These are phyloP conservation scores for Naganishia friedmannii DNA, from an alignment of 768 basidiomycete species.

Conservation along the genomic window DNA sequence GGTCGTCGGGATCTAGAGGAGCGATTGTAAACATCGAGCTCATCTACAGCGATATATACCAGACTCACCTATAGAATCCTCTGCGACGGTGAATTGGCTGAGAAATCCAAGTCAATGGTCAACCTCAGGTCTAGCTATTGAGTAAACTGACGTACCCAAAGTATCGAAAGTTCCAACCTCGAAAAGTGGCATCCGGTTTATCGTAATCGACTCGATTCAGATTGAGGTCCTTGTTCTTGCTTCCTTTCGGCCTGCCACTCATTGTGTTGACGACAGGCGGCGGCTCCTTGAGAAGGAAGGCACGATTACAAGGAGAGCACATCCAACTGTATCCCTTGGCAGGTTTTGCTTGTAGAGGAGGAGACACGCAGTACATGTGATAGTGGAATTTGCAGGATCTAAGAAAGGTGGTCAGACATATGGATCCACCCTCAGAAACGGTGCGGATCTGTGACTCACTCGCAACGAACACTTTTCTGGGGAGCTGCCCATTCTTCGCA, in stretches of 20 bases:
- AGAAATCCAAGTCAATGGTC: no score
- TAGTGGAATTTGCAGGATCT: conserved; percentile 78
- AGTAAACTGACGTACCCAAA: conserved; percentile 68
- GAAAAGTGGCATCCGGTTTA: conserved; percentile 44
- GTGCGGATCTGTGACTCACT: conserved; percentile 38
- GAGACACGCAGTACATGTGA: conserved; percentile 91
- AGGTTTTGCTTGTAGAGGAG: conserved; percentile 84
- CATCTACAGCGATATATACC: conserved; percentile 28
- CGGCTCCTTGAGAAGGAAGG: conserved; percentile 4
- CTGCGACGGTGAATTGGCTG: conserved; percentile 83
- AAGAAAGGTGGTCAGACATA: not conserved
- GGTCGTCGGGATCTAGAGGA: conserved; percentile 81
- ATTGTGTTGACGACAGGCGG: conserved; percentile 10
- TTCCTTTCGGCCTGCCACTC: conserved; percentile 60
- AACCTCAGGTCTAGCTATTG: not conserved
- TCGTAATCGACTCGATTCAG: conserved; percentile 61
- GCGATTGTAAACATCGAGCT: conserved; percentile 28
- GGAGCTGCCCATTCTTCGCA: conserved; percentile 87
- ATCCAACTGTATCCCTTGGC: conserved; percentile 97
- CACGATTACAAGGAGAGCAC: conserved; percentile 74
- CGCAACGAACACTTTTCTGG: conserved; percentile 58
- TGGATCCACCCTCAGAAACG: not conserved
- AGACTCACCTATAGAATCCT: conserved; percentile 77
- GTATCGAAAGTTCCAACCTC: conserved; percentile 69
- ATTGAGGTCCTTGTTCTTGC: conserved; percentile 67